Evolutionary conservation across 2,329 filamentous ascomycete species (phyloP), one percentile per base, ranked within the genome.

Genomic region (Chaetomium sp.): DNA sequence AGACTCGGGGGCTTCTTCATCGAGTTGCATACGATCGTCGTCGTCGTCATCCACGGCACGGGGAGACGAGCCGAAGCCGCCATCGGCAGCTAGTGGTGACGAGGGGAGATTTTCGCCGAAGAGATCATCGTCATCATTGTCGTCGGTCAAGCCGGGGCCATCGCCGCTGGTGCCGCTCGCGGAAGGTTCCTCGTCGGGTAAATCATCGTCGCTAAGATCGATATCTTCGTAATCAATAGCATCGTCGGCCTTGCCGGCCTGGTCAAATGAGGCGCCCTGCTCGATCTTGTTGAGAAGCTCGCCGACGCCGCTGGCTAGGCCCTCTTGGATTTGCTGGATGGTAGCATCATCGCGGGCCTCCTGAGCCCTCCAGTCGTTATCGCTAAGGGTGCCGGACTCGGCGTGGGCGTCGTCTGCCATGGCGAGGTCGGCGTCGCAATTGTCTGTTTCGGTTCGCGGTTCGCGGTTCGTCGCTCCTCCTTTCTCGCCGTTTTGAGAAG

Each of bases 141-240:
- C 82, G 59, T 86, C 82, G 1, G 78, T 81, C 34, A 82, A 66
- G 9, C 74, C 77, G 0, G 79, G 79, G n/a, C 77, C 67, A 54
- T 82, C 77, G 47, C 72, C 68, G 11, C 74, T 77, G 12, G 68
- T 66, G 51, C 68, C 70, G 5, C 68, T 70, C 9, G 70, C 71
- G 34, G 70, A 71, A 54, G 85, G 80, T 58, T 89, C 85, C 60
- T 94, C 89, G 6, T 94, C 89, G 9, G 90, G 87, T 6, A 96
- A 79, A 60, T 96, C 91, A 67, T 95, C 91, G 68, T 97, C 92
- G 59, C 97, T 91, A 65, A 81, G 96, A 68, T 99, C 92, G 65
- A 81, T 97, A 68, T 99, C 92, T 59, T 94, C 76, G 44, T 79
- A 99, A 68, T 99, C 94, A 59, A 94, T 75, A 42, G 94, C 94